Base-by-base conservation (phyloP, 495 filamentous ascomycete genomes). In the Penicillium turbatum region DNA sequence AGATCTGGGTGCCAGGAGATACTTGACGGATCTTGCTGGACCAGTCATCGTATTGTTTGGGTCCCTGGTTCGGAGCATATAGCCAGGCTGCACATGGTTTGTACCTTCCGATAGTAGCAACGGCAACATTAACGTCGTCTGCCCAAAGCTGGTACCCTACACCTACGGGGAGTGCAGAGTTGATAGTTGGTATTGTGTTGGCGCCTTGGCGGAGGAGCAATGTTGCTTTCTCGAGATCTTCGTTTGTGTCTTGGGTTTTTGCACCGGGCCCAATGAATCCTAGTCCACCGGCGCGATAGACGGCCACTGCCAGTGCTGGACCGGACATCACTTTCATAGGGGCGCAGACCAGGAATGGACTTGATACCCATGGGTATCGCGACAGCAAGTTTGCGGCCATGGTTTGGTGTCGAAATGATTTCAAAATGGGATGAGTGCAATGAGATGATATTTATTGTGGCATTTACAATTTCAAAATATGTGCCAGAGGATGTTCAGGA, bases 321-420 rank as follows among this genome's bases (percentile, higher is more conserved):
- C 82, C 79, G 6, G 87, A 74, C 59, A 89, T 82, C 26, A 86
- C 69, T 38, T 84, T 80, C 86, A 93, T 90, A 5, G 89, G 89
- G 0, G 87, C 88, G 51, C 74, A 65, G 51, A 82, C 70, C 19
- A 93, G 76, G 38, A 91, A 73, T 0, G 89, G 87, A 11, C 62
- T 50, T 1, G 72, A 54, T 26, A 72, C 78, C 85, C 86, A 91
- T 55, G 87, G 83, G 61, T 88, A 92, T 31, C 45, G 51, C 6
- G 54, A 57, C 7, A 63, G 19, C 21, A 72, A 46, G 26, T 53
- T 60, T 13, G 51, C 42, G 6, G 60, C 39, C 64, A 67, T 67
- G 12, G 3, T 31, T 16, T 41, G 1, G 26, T 16, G 26, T 17
- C 4, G n/a, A 17, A 16, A 16, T 16, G 19, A 19, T 24, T 24